Conservation (phyloP, 495 filamentous ascomycete species). For the Wilcoxina mikolae region DNA sequence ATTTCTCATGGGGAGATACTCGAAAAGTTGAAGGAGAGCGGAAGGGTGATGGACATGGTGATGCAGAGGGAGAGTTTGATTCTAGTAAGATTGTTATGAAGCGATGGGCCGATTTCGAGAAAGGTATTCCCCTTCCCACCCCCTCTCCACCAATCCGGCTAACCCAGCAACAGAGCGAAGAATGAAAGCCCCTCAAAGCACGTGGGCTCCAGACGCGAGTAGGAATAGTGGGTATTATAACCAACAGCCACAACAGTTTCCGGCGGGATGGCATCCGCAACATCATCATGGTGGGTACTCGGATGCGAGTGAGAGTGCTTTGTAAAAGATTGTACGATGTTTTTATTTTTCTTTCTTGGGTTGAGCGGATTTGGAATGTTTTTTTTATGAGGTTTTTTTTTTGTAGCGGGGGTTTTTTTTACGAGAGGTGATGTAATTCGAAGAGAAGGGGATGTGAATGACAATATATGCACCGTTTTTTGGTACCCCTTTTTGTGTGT, state of each 20-base stretch:
- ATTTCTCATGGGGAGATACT: conserved; percentile 99
- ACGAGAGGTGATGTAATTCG: too few relatives aligned
- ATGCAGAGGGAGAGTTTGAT: conserved; percentile 91
- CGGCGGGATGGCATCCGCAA: background rate
- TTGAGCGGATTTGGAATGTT: too few relatives aligned
- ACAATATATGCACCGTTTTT: too few relatives aligned
- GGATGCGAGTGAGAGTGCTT: background rate
- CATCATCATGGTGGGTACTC: background rate
- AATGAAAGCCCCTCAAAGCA: background rate
- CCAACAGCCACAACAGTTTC: background rate
- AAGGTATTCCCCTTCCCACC: conserved; percentile 16
- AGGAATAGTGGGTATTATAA: background rate
- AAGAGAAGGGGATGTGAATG: too few relatives aligned
- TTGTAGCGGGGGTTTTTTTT: too few relatives aligned
- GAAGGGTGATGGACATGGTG: conserved; percentile 55
- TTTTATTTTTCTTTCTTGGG: too few relatives aligned
- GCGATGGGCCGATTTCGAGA: conserved; percentile 93
- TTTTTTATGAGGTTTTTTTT: too few relatives aligned
- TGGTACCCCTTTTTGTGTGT: too few relatives aligned
- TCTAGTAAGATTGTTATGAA: conserved; percentile 98
- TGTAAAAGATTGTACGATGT: too few relatives aligned
- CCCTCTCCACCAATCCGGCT: background rate
- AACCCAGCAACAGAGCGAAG: background rate
- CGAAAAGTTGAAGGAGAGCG: conserved; percentile 88
- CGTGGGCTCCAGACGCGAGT: background rate